Percentiles rank a stretch among this genome's conserved stretches.
Evolutionary conservation across 1,139 yeast species (phyloP).

Genomic region (Kodamaea plutei): DNA sequence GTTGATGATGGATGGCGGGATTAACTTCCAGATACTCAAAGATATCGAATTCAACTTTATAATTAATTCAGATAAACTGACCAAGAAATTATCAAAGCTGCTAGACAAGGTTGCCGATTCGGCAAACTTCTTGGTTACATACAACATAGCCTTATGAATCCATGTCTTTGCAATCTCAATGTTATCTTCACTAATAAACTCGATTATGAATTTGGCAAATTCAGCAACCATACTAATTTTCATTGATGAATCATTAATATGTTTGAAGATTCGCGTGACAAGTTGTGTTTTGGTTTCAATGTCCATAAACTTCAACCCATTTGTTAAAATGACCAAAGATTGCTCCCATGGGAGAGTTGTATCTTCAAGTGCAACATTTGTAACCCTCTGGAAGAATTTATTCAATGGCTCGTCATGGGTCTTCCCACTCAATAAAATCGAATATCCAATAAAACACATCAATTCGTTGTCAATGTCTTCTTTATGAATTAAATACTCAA

Average conservation of each 20-base stretch:
- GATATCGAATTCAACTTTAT: slow-evolving; percentile 10
- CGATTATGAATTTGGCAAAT: slow-evolving; percentile 21
- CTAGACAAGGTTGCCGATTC: slow-evolving; percentile 37
- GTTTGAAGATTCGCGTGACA: slow-evolving; percentile 13
- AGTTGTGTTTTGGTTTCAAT: slow-evolving; percentile 6
- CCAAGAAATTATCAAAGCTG: slow-evolving; percentile 29
- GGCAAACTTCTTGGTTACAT: slow-evolving; percentile 61
- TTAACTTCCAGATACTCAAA: slow-evolving; percentile 36
- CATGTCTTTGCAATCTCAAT: too few species aligned
- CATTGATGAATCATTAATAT: slow-evolving; percentile 14
- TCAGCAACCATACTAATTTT: slow-evolving; percentile 23
- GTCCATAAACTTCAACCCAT: slow-evolving; percentile 13
- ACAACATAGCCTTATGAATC: slow-evolving; percentile 51
- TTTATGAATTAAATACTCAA: slow-evolving; percentile 15
- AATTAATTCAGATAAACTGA: slow-evolving; percentile 16
- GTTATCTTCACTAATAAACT: too few species aligned
- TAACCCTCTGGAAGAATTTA: slow-evolving; percentile 10
- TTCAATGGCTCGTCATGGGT: slow-evolving; percentile 5
- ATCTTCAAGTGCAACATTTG: slow-evolving; percentile 6
- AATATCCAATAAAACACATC: too few species aligned
- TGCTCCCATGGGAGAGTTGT: slow-evolving; percentile 13
- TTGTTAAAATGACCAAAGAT: slow-evolving; percentile 12
- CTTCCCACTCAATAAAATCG: too few species aligned
- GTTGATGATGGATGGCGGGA: slow-evolving; percentile 50
- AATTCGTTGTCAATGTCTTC: slow-evolving; percentile 17